phyloP scores from a whole-genome alignment of 2,329 filamentous ascomycete species.

The Neonectria punicea region DNA sequence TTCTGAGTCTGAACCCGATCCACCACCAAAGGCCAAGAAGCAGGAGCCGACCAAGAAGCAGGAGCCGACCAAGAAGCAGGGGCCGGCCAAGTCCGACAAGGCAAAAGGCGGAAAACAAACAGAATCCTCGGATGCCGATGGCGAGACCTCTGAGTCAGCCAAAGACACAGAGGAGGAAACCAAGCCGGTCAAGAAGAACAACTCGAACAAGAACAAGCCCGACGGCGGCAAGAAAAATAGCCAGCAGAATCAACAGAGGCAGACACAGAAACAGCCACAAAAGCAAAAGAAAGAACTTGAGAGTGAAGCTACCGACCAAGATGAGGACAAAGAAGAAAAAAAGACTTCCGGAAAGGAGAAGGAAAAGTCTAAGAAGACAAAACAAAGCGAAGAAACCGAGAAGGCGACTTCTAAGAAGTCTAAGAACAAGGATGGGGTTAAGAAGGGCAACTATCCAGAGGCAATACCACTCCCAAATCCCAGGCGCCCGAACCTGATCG shows the following conservation, averaged over 20 bases:
- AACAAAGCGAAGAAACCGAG: conserved; percentile 27
- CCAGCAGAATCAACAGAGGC: conserved; percentile 19
- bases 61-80: conserved; percentile 21
- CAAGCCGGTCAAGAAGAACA: conserved; percentile 18
- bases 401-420: conserved; percentile 15
- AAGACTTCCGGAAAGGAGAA: conserved; percentile 29
- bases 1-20: conserved; percentile 31
- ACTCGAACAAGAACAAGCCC: conserved; percentile 23
- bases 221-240: conserved; percentile 21
- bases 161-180: conserved; percentile 29
- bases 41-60: conserved; percentile 24
- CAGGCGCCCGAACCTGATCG: conserved; percentile 57
- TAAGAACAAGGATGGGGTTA: conserved; percentile 32
- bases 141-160: conserved; percentile 28
- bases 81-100: conserved; percentile 21
- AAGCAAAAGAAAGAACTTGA: conserved; percentile 29
- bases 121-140: conserved; percentile 24
- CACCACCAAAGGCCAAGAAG: conserved; percentile 30
- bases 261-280: conserved; percentile 25
- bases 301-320: conserved; percentile 18
- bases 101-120: conserved; percentile 21
- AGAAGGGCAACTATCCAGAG: conserved; percentile 41
- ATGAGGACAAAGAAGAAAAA: conserved; percentile 19
- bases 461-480: conserved; percentile 45
- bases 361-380: conserved; percentile 30